phyloP scores from a whole-genome alignment of 768 basidiomycete species.

The Leccinum truebloodii region DNA sequence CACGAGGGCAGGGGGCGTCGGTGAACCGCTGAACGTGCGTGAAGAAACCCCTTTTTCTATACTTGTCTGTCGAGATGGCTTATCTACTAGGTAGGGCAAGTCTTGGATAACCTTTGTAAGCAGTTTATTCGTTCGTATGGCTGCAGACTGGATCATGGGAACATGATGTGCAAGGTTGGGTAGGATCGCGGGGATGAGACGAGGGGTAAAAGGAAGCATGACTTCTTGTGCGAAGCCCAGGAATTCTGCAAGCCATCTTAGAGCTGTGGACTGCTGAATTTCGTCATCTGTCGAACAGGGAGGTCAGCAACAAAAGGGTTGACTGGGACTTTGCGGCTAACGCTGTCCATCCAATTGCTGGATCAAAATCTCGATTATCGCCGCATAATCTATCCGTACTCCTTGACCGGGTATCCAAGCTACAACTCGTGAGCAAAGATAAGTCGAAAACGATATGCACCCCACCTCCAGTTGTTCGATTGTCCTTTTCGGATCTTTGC shows the following conservation, averaged over 20 bases:
- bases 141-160: conserved; percentile 83
- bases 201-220: conserved; percentile 92
- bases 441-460: neutral
- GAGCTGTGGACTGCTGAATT: conserved; percentile 92
- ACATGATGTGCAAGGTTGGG: conserved; percentile 94
- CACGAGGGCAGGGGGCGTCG: conserved; percentile 49
- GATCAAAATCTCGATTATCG: conserved; percentile 92
- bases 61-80: conserved; percentile 25
- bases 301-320: conserved; percentile 4
- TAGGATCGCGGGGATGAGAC: conserved; percentile 88
- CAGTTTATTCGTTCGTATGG: conserved; percentile 81
- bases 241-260: conserved; percentile 92
- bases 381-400: conserved; percentile 85
- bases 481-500: conserved; percentile 44
- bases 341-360: conserved; percentile 83
- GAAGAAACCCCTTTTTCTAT: conserved; percentile 30
- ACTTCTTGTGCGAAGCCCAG: conserved; percentile 85
- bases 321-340: conserved; percentile 39
- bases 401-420: conserved; percentile 95
- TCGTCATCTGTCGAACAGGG: conserved; percentile 63
- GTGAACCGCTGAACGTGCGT: conserved; percentile 51
- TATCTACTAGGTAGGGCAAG: conserved; percentile 72
- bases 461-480: conserved; percentile 67
- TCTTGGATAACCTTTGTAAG: conserved; percentile 84
- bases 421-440: conserved; percentile 29